Evolutionary conservation across 106 monocot genomes (phyloP), one percentile per base, ranked within the genome.

Genomic region (Xerophyta viscosa): DNA sequence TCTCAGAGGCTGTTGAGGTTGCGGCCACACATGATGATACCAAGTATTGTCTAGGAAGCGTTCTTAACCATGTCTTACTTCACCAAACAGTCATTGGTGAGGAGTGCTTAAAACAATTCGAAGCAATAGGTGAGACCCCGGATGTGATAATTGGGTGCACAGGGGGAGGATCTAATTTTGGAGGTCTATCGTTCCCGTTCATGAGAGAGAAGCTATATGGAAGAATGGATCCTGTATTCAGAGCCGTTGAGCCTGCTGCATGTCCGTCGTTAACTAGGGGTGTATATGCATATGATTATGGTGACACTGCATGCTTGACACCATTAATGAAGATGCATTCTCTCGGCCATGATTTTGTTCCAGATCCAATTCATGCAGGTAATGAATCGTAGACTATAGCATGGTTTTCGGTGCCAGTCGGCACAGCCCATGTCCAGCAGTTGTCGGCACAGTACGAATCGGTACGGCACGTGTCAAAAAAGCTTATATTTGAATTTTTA

Each of bases 311-410:
- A 2, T 74, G 84, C 41, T 37, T 90, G 74, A 90, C 89, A 2
- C 89, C 89, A 9, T 54, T 90, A 57, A 74, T 90, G 84, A 84
- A 90, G 73, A 84, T 90, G 89, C 89, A 90, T 25, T 80, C 89
- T n/a, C 89, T 90, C 37, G 89, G 84, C 3, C 84, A 90, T 74
- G 74, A 74, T 29, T 90, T 90, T 57, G 60, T 90, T 54, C 89
- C 84, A 2, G 89, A 90, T 31, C 89, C 84, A 9, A 90, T 84
- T 60, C 89, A 90, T 65, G 84, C 90, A 53, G 90, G 87, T 75
- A 49, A 11, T 4, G 12, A 20, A 31, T 50, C 24, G 26, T 30
- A 14, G 39, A 25, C 2, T n/a, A n/a, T n/a, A n/a, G n/a, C n/a
- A n/a, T n/a, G n/a, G n/a, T n/a, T n/a, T n/a, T n/a, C n/a, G n/a